Percentiles rank a stretch among this genome's conserved stretches.
phyloP scores from a whole-genome alignment of 441 rosid species.

The Populus trichocarpa region DNA sequence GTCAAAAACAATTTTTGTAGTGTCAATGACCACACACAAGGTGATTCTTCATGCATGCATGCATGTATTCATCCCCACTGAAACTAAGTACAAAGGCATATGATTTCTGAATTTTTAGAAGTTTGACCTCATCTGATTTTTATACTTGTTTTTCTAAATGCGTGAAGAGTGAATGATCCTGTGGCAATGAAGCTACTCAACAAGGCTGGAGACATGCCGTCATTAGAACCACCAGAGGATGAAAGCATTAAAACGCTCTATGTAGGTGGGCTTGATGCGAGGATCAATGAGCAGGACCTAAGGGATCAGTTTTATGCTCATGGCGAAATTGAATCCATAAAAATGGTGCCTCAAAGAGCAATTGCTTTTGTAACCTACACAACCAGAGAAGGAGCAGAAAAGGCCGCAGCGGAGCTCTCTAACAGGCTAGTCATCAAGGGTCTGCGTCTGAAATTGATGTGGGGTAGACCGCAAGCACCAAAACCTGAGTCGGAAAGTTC shows the following conservation, averaged over 20 bases:
- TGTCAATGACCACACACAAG: neutral
- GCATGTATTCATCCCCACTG: no score
- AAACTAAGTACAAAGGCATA: neutral
- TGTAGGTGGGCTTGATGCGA: constrained; percentile 86
- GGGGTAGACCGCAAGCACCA: constrained; percentile 97
- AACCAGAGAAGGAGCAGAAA: constrained; percentile 94
- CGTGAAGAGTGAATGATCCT: constrained; percentile 80
- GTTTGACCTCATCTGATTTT: neutral
- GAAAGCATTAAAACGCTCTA: constrained; percentile 89
- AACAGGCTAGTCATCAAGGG: constrained; percentile 86
- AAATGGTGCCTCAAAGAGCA: constrained; percentile 82
- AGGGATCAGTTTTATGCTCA: constrained; percentile 86
- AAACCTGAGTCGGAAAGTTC: constrained; percentile 67
- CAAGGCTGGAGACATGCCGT: constrained; percentile 96
- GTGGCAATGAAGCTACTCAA: constrained; percentile 87
- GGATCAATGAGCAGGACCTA: constrained; percentile 83
- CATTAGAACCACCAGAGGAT: constrained; percentile 89
- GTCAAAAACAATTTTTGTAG: no score
- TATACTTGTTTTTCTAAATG: neutral
- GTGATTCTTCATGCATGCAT: neutral
- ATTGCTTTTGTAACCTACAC: constrained; percentile 94
- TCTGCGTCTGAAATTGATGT: constrained; percentile 76
- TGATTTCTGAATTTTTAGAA: neutral
- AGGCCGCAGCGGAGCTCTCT: constrained; percentile 88
- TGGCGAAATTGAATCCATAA: constrained; percentile 91